These are phyloP conservation scores for Westerdykella sp. DNA, from an alignment of 2,329 filamentous ascomycete species.

Conservation along the genomic window DNA sequence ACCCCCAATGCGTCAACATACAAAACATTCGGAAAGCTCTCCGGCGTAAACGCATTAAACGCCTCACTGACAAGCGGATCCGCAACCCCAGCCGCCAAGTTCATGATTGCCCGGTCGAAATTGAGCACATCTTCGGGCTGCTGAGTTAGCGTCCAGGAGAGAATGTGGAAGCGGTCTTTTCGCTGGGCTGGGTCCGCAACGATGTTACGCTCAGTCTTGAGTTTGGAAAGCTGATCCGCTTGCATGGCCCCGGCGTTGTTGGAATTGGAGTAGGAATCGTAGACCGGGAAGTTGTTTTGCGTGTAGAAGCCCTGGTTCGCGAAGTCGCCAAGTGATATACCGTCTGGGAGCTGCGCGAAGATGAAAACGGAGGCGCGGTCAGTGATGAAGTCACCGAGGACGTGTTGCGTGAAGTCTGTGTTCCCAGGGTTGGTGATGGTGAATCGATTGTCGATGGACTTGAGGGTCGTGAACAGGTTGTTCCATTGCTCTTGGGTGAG, in stretches of 20 bases:
- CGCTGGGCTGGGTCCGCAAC: slow-evolving; percentile 13
- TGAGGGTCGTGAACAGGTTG: slow-evolving; percentile 41
- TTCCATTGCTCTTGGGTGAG: slow-evolving; percentile 39
- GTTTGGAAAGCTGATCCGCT: slow-evolving; percentile 34
- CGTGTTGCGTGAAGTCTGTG: slow-evolving; percentile 27
- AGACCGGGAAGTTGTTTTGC: slow-evolving; percentile 28
- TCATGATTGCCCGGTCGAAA: slow-evolving; percentile 30
- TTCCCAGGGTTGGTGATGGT: slow-evolving; percentile 16
- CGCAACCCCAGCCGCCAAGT: slow-evolving; percentile 24
- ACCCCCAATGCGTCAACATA: slow-evolving; percentile 32
- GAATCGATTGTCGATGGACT: slow-evolving; percentile 38
- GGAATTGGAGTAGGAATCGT: slow-evolving; percentile 34
- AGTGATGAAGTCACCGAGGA: slow-evolving; percentile 35
- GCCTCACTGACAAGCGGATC: slow-evolving; percentile 28
- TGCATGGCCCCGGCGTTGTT: slow-evolving; percentile 29
- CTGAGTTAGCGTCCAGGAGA: slow-evolving; percentile 36
- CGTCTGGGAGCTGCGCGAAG: slow-evolving; percentile 26
- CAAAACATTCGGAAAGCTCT: slow-evolving; percentile 33
- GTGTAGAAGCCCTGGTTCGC: slow-evolving; percentile 33
- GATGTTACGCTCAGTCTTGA: slow-evolving; percentile 26
- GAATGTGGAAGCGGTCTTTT: slow-evolving; percentile 31
- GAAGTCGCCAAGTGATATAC: slow-evolving; percentile 25
- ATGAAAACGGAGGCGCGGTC: slow-evolving; percentile 34
- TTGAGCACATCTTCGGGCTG: slow-evolving; percentile 29
- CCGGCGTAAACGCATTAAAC: slow-evolving; percentile 29